Conservation (phyloP, 2,329 filamentous ascomycete genomes). For the Tricladium varicosporioides region DNA sequence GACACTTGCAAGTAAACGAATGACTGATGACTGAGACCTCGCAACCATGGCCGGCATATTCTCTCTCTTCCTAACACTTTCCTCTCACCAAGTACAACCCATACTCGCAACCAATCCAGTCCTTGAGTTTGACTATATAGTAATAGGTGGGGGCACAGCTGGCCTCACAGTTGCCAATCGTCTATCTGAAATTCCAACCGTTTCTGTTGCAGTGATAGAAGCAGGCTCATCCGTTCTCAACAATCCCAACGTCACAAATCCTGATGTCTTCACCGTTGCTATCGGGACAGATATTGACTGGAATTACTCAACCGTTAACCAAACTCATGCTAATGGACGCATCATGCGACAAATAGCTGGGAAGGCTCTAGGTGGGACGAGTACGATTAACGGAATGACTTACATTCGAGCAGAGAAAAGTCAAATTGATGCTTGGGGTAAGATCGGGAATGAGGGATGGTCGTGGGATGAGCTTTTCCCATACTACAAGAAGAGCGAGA, state of each 20-base stretch:
- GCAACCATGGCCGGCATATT: no score
- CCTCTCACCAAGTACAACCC: no score
- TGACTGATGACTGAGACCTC: no score
- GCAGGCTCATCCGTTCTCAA: constrained; percentile 18
- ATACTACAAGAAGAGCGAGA: constrained; percentile 39
- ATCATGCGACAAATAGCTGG: constrained; percentile 9
- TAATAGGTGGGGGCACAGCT: constrained; percentile 21
- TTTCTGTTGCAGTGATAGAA: constrained; percentile 25
- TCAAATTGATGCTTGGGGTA: constrained; percentile 41
- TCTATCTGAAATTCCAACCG: constrained; percentile 15
- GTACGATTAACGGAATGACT: constrained; percentile 29
- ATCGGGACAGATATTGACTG: constrained; percentile 20
- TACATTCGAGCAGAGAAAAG: constrained; percentile 17
- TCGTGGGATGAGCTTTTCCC: constrained; percentile 44
- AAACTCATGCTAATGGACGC: constrained; percentile 12
- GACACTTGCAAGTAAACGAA: no score
- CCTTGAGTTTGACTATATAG: constrained; percentile 13
- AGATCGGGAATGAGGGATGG: constrained; percentile 42
- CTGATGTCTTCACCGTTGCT: constrained; percentile 14
- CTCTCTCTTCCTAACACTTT: no score
- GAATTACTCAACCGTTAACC: constrained; percentile 18
- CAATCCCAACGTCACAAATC: constrained; percentile 17
- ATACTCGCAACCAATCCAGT: not conserved
- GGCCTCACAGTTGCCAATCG: constrained; percentile 25
- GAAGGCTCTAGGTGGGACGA: constrained; percentile 22